Evolutionary conservation across 768 basidiomycete species (phyloP), one percentile per base, ranked within the genome.

Genomic region (Sarcodon sp.): DNA sequence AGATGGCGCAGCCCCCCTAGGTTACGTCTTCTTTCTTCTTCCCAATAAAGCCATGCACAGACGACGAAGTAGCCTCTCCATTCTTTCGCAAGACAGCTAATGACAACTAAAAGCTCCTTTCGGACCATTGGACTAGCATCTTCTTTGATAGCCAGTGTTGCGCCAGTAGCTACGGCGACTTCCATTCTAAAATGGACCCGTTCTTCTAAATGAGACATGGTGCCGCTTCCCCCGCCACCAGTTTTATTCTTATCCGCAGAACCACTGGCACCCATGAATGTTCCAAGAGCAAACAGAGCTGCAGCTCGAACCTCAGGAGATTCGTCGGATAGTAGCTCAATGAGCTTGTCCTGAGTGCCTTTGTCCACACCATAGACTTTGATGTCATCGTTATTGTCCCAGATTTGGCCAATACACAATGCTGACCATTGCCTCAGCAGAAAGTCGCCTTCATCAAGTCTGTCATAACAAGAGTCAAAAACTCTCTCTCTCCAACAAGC

Each of bases 101-200:
- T 80, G 35, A 98, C 73, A 35, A 97, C 77, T 33, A 97, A 70
- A 16, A 97, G 70, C 61, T 98, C 96, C 65, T 96, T 96, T 50
- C 94, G 72, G 9, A 93, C 94, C 83, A 96, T 88, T 0, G 96
- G 94, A 50, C 87, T 90, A 1, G 90, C 96, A 60, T 99, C 96
- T 48, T 89, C 89, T 62, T 89, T 87, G 47, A 88, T 84, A 7
- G 85, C 83, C 39, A 97, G 74, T 7, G 87, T 82, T 2, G 89
- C 86, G 18, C 87, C 87, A 9, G 89, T 94, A 6, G 83, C 89
- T 16, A 97, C 79, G 4, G 88, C 89, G 0, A 96, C 86, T 62
- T 98, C 94, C 76, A 93, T 79, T 54, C 82, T 73, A 62, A 88
- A 83, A 59, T 87, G 88, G 18, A 77, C 74, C n/a, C 79, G 69